Evolutionary conservation across 345 rosid genomes (phyloP).

Genomic region (Moricandia arvensis): DNA sequence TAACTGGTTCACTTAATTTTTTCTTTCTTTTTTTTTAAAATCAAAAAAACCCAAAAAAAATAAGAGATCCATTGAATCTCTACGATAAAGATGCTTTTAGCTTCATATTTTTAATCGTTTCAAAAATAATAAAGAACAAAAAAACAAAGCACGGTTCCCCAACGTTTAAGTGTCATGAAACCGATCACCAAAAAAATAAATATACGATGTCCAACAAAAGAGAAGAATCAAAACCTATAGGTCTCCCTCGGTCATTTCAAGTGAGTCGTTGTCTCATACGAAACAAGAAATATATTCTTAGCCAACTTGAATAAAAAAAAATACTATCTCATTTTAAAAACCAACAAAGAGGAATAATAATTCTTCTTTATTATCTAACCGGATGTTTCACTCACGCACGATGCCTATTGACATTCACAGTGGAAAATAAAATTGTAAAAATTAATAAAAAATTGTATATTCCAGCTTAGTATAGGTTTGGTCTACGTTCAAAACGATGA

Average conservation of each 20-base stretch:
- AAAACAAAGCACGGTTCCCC: neutral
- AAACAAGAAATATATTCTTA: neutral
- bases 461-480: neutral
- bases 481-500: neutral
- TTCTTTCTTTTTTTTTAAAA: too few relatives aligned
- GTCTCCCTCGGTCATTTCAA: neutral
- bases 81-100: too few relatives aligned
- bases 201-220: neutral
- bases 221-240: neutral
- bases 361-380: neutral
- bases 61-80: too few relatives aligned
- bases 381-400: slow-evolving; percentile 12
- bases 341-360: neutral
- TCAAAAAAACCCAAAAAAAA: too few relatives aligned
- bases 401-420: neutral
- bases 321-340: neutral
- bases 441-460: neutral
- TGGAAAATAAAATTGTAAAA: neutral
- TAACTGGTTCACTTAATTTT: too few relatives aligned
- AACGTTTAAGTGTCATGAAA: neutral
- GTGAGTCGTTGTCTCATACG: neutral
- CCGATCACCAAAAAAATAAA: neutral
- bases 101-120: neutral
- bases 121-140: neutral
- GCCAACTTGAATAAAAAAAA: neutral